phyloP scores from a whole-genome alignment of 78 protist genomes.

The Guillardia theta region DNA sequence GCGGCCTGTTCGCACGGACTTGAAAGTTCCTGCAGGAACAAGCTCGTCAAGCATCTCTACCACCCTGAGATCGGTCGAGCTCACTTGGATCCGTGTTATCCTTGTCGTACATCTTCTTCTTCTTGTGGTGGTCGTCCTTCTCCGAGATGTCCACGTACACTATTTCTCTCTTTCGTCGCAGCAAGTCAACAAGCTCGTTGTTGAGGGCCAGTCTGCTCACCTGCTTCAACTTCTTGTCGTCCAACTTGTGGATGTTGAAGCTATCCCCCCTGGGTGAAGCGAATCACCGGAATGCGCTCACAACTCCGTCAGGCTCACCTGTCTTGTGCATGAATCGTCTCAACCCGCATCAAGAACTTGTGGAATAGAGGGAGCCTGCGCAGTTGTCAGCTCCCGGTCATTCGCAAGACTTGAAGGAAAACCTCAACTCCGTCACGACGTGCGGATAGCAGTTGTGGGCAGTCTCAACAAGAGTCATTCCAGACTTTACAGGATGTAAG shows the following conservation, averaged over 20 bases:
- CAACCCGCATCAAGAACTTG: neutral
- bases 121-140: neutral
- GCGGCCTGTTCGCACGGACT: neutral
- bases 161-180: too few species aligned
- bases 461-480: neutral
- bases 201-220: too few species aligned
- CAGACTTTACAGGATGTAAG: too few species aligned
- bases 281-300: too few species aligned
- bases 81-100: neutral
- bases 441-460: neutral
- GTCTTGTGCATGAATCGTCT: neutral
- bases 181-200: too few species aligned
- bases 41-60: too few species aligned
- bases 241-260: conserved; percentile 8
- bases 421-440: too few species aligned
- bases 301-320: neutral
- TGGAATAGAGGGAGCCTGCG: conserved; percentile 11
- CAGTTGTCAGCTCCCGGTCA: neutral
- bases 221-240: neutral
- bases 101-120: neutral
- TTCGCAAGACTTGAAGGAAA: neutral
- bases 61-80: too few species aligned
- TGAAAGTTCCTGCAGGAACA: too few species aligned
- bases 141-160: neutral
- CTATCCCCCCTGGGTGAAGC: too few species aligned